Percentiles rank a stretch among this genome's conserved stretches.
These are phyloP conservation scores for Sordariomycetes sp. DNA, from an alignment of 2,329 filamentous ascomycete species.

Conservation along the genomic window DNA sequence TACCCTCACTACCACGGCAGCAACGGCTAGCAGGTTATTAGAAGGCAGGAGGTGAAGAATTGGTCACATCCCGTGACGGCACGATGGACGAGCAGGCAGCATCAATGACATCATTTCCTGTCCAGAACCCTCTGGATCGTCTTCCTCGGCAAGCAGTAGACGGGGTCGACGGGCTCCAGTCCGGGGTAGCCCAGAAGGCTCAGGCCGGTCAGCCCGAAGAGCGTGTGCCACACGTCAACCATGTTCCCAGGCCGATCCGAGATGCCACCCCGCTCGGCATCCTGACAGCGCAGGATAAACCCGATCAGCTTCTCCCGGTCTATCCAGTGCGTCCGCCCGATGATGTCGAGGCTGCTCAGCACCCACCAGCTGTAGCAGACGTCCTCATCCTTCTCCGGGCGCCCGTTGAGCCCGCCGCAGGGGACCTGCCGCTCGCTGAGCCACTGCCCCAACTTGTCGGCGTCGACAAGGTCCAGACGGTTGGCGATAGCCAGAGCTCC, in stretches of 20 bases:
- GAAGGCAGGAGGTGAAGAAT: slow-evolving; percentile 48
- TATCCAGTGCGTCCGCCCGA: slow-evolving; percentile 85
- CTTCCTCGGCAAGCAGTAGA: slow-evolving; percentile 72
- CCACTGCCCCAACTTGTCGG: slow-evolving; percentile 77
- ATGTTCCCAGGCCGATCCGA: slow-evolving; percentile 86
- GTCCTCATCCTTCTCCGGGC: slow-evolving; percentile 91
- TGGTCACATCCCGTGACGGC: background rate
- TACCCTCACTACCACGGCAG: slow-evolving; percentile 51
- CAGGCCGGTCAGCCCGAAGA: slow-evolving; percentile 79
- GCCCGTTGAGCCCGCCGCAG: slow-evolving; percentile 81
- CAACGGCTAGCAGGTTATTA: slow-evolving; percentile 52
- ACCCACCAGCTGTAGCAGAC: slow-evolving; percentile 99
- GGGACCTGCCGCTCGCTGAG: slow-evolving; percentile 85
- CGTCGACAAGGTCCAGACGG: slow-evolving; percentile 70
- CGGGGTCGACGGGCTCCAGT: slow-evolving; percentile 71
- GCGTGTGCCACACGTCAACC: slow-evolving; percentile 95
- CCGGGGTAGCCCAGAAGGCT: slow-evolving; percentile 73
- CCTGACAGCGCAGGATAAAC: slow-evolving; percentile 86
- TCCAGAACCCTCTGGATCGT: slow-evolving; percentile 50
- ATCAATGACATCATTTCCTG: slow-evolving; percentile 2
- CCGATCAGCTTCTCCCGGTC: slow-evolving; percentile 65
- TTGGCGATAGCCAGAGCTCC: slow-evolving; percentile 77
- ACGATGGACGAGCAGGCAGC: background rate
- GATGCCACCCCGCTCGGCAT: slow-evolving; percentile 72
- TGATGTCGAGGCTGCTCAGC: slow-evolving; percentile 80